phyloP scores from a whole-genome alignment of 805 yeast genomes.

The Pichia cabralensis region DNA sequence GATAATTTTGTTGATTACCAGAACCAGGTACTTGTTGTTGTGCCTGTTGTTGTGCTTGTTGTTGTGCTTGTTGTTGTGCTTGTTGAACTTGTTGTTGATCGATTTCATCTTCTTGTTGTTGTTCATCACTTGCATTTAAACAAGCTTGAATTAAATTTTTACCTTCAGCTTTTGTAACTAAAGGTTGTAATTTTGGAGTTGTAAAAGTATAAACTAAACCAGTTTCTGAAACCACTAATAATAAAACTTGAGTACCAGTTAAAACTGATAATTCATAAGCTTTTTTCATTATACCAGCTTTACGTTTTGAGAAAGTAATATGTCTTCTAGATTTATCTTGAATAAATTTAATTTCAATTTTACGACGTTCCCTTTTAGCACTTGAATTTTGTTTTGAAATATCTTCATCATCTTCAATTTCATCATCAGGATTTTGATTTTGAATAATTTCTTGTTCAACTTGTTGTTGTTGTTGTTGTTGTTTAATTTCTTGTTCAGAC shows the following conservation, averaged over 20 bases:
- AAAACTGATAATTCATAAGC: conserved; percentile 96
- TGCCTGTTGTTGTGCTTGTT: conserved; percentile 24
- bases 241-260: conserved; percentile 93
- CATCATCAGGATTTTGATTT: background rate
- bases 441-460: conserved; percentile 1
- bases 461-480: background rate
- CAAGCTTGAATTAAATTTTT: conserved; percentile 95
- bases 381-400: conserved; percentile 40
- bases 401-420: conserved; percentile 15
- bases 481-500: no score
- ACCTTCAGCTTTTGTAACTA: conserved; percentile 96
- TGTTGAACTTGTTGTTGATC: conserved; percentile 23
- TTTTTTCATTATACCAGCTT: conserved; percentile 98
- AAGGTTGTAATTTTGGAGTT: conserved; percentile 97
- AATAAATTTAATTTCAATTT: conserved; percentile 93
- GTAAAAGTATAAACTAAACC: conserved; percentile 97
- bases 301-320: conserved; percentile 94
- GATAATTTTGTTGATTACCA: conserved; percentile 12
- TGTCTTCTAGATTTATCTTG: conserved; percentile 97
- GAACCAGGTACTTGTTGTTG: conserved; percentile 24
- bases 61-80: conserved; percentile 23
- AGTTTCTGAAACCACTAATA: conserved; percentile 95
- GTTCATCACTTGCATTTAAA: conserved; percentile 91
- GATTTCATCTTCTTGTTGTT: conserved; percentile 50
- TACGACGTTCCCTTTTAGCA: conserved; percentile 56